A percentile compares a stretch with the other conserved stretches of the same genome.
Conservation (phyloP, 805 yeast genomes). For the Komagataella pastoris region DNA sequence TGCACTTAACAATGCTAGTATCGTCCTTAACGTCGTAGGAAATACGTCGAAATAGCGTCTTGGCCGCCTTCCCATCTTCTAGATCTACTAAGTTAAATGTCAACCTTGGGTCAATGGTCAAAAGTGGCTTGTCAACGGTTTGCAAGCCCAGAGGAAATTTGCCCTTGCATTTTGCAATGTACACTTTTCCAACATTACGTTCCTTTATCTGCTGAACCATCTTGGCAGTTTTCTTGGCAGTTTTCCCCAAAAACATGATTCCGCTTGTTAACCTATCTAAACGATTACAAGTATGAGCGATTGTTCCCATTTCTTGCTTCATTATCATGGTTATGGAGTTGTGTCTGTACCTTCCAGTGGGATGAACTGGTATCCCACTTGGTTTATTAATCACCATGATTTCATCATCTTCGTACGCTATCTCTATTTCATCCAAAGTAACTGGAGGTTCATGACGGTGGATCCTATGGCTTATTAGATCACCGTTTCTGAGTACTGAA, state of each 20-base stretch:
- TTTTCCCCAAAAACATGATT: slow-evolving; percentile 80
- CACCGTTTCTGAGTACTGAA: slow-evolving; percentile 67
- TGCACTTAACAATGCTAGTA: slow-evolving; percentile 63
- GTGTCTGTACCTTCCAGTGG: slow-evolving; percentile 75
- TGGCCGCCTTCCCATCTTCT: slow-evolving; percentile 54
- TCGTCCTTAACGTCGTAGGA: slow-evolving; percentile 50
- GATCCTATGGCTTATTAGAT: slow-evolving; percentile 59
- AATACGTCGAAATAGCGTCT: slow-evolving; percentile 52
- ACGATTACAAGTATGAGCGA: slow-evolving; percentile 77
- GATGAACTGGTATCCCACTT: slow-evolving; percentile 90
- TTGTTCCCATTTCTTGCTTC: slow-evolving; percentile 51
- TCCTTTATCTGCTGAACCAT: slow-evolving; percentile 63
- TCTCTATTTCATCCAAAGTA: slow-evolving; percentile 39
- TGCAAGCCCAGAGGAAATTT: slow-evolving; percentile 55
- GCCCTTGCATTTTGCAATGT: slow-evolving; percentile 81
- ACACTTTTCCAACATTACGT: slow-evolving; percentile 66
- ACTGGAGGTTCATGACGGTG: slow-evolving; percentile 93
- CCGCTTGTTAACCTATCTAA: slow-evolving; percentile 90
- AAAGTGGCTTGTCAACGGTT: slow-evolving; percentile 52
- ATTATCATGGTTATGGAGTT: slow-evolving; percentile 67
- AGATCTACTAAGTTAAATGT: slow-evolving; percentile 49
- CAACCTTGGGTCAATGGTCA: slow-evolving; percentile 60
- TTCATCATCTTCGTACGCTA: slow-evolving; percentile 64
- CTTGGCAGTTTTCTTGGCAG: slow-evolving; percentile 62
- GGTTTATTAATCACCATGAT: slow-evolving; percentile 85